These are phyloP conservation scores for Coniochaeta sp. DNA, from an alignment of 2,329 filamentous ascomycete genomes.

Conservation along the genomic window DNA sequence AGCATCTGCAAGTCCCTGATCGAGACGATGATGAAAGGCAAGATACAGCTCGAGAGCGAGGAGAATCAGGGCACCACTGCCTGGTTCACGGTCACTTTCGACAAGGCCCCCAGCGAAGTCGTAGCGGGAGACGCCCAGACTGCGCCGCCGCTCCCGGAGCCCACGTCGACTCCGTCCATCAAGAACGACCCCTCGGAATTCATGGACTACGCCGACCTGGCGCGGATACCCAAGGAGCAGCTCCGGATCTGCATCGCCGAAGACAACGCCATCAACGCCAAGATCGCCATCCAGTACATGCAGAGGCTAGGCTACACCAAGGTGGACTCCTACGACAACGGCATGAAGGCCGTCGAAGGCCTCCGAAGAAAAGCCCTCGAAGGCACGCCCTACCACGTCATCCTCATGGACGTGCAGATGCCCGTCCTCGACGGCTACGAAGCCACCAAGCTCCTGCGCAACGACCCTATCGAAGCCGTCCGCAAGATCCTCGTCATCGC, in stretches of 20 bases:
- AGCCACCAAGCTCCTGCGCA: conserved; percentile 75
- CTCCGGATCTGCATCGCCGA: conserved; percentile 89
- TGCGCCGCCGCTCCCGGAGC: conserved; percentile 14
- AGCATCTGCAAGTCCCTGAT: conserved; percentile 95
- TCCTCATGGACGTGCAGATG: conserved; percentile 97
- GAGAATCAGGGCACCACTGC: conserved; percentile 64
- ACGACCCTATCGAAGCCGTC: conserved; percentile 69
- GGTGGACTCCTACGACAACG: conserved; percentile 86
- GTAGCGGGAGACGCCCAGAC: conserved; percentile 47
- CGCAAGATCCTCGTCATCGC: conserved; percentile 86
- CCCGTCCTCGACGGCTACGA: conserved; percentile 89
- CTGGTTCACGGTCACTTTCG: conserved; percentile 79
- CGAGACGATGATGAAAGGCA: conserved; percentile 84
- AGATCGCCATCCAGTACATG: conserved; percentile 88
- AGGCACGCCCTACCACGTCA: conserved; percentile 75
- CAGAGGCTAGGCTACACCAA: conserved; percentile 73
- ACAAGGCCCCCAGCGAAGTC: conserved; percentile 64
- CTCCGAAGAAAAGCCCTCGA: conserved; percentile 66
- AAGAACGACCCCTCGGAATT: conserved; percentile 29
- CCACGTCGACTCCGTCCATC: conserved; percentile 11
- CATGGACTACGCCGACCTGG: conserved; percentile 57
- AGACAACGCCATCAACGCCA: conserved; percentile 91
- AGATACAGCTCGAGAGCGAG: conserved; percentile 73
- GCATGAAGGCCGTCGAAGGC: conserved; percentile 79
- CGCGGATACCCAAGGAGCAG: conserved; percentile 66